Percentiles rank a stretch among this genome's conserved stretches.
phyloP scores from a whole-genome alignment of 441 rosid species.

The Gossypium laxum region DNA sequence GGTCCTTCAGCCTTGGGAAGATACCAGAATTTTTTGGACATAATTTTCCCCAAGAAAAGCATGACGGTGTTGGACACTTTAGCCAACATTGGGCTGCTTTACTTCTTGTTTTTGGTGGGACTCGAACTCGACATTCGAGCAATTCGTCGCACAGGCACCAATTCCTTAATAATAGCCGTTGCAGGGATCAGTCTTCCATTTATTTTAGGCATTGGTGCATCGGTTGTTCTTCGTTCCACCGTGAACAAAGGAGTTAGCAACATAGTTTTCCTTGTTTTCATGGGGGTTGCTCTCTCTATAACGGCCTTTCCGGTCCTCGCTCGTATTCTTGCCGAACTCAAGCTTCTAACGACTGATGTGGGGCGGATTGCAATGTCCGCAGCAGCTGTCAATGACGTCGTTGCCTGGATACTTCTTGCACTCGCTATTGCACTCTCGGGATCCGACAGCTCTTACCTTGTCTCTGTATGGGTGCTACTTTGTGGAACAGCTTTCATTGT shows the following conservation, averaged over 20 bases:
- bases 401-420: slow-evolving; percentile 57
- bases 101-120: slow-evolving; percentile 54
- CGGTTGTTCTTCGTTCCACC: slow-evolving; percentile 40
- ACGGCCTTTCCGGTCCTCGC: slow-evolving; percentile 63
- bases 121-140: slow-evolving; percentile 53
- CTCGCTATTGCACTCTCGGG: slow-evolving; percentile 56
- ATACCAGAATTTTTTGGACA: slow-evolving; percentile 31
- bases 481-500: slow-evolving; percentile 36
- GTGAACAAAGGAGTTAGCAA: slow-evolving; percentile 31
- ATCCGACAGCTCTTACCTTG: slow-evolving; percentile 28
- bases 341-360: slow-evolving; percentile 53
- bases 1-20: slow-evolving; percentile 66
- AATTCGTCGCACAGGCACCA: slow-evolving; percentile 41
- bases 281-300: slow-evolving; percentile 62
- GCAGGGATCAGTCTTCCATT: slow-evolving; percentile 56
- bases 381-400: slow-evolving; percentile 52
- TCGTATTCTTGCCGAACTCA: slow-evolving; percentile 57
- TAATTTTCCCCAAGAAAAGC: slow-evolving; percentile 38
- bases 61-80: slow-evolving; percentile 49
- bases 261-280: slow-evolving; percentile 47
- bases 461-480: slow-evolving; percentile 52
- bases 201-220: slow-evolving; percentile 44
- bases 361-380: slow-evolving; percentile 66
- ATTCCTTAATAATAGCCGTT: slow-evolving; percentile 37
- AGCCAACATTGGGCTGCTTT: slow-evolving; percentile 51